Percentiles rank a stretch among this genome's conserved stretches.
Conservation (phyloP, 1,284 basidiomycete species). For the Rhodofomes roseus region DNA sequence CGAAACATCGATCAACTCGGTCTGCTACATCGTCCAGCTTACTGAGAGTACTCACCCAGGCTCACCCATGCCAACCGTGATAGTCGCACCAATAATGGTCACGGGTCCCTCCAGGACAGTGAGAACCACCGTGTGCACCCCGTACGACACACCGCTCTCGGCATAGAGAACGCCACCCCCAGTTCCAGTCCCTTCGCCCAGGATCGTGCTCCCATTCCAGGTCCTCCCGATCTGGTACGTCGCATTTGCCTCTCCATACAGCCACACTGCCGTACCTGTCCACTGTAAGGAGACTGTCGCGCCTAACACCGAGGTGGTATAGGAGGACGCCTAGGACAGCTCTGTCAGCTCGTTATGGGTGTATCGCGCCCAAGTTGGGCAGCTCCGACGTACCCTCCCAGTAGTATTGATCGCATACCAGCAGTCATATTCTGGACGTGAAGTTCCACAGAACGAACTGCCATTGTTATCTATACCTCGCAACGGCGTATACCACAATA, state of each 20-base stretch:
- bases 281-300: not conserved
- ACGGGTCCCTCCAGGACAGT: not conserved
- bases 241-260: not conserved
- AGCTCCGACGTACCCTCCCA: not conserved
- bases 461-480: not conserved
- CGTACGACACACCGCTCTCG: not conserved
- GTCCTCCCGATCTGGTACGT: not conserved
- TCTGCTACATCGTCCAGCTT: not conserved
- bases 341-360: not conserved
- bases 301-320: not conserved
- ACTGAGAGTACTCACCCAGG: not conserved
- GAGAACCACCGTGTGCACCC: not conserved
- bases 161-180: not conserved
- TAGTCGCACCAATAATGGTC: not conserved
- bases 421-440: not conserved
- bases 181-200: not conserved
- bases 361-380: too few relatives aligned
- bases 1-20: not conserved
- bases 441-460: too few relatives aligned
- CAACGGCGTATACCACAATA: not conserved
- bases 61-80: constrained; percentile 2
- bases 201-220: not conserved
- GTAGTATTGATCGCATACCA: not conserved
- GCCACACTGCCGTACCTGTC: not conserved
- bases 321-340: not conserved